Evolutionary conservation across 1,284 basidiomycete species (phyloP).

Genomic region (Ganoderma leucocontextum): DNA sequence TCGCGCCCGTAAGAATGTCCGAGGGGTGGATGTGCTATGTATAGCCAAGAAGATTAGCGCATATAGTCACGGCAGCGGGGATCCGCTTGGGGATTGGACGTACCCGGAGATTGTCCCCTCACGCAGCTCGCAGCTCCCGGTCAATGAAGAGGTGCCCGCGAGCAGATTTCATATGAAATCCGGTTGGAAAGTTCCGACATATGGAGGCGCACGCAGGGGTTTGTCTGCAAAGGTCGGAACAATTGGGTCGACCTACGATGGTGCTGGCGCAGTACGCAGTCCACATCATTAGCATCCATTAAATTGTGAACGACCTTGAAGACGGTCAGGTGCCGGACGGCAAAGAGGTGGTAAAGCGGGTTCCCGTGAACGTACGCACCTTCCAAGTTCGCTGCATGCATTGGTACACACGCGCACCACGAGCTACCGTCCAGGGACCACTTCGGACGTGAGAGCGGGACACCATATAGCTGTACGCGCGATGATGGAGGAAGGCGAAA

Average conservation of each 20-base stretch:
- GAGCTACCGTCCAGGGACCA: background rate
- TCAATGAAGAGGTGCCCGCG: background rate
- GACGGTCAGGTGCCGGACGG: background rate
- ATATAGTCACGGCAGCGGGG: background rate
- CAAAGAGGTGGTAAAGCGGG: background rate
- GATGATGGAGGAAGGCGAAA: background rate
- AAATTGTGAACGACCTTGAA: background rate
- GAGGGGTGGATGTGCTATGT: background rate
- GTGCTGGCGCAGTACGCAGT: background rate
- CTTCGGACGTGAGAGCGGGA: background rate
- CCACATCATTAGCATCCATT: background rate
- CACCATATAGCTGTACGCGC: background rate
- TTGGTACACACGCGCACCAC: background rate
- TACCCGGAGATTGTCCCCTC: background rate
- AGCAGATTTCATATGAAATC: background rate
- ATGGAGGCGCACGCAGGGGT: background rate
- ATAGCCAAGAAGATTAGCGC: background rate
- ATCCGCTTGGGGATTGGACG: background rate
- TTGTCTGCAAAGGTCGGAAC: background rate
- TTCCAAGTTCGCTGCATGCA: background rate
- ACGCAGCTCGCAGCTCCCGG: background rate
- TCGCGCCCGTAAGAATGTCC: background rate
- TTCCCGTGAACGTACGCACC: background rate
- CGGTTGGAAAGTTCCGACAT: background rate
- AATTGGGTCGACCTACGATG: background rate